A percentile compares a stretch with the other conserved stretches of the same genome.
Conservation (phyloP, 345 rosid genomes). For the Salix purpurea region DNA sequence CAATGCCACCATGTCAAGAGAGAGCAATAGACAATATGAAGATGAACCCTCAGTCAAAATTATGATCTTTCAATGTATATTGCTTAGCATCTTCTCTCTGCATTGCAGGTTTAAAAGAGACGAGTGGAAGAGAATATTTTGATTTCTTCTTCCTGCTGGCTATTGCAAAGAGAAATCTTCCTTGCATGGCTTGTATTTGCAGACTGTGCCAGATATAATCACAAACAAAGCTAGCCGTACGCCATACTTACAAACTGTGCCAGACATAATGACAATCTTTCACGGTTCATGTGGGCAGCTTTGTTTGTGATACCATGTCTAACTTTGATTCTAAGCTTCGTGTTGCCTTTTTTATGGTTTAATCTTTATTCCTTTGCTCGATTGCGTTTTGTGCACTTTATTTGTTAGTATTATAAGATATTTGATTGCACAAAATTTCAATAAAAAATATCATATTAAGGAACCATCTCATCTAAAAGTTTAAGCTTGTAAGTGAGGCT, state of each 20-base stretch:
- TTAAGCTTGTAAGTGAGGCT: too few relatives aligned
- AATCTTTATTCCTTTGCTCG: conserved; percentile 29
- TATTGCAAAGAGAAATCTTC: conserved; percentile 6
- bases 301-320: conserved; percentile 10
- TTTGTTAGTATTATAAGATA: neutral
- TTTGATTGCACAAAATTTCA: too few relatives aligned
- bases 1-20: conserved; percentile 24
- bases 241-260: neutral
- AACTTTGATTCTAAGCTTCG: conserved; percentile 46
- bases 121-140: conserved; percentile 31
- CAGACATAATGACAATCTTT: conserved; percentile 4
- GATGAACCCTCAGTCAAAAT: neutral
- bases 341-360: conserved; percentile 4
- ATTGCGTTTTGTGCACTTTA: conserved; percentile 13
- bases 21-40: neutral
- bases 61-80: neutral
- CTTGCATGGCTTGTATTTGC: conserved; percentile 16
- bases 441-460: too few relatives aligned
- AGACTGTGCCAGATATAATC: neutral
- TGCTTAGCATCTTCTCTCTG: neutral
- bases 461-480: too few relatives aligned
- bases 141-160: conserved; percentile 35
- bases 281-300: neutral
- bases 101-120: conserved; percentile 22
- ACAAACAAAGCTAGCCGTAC: neutral